phyloP scores from a whole-genome alignment of 1,139 yeast species.

The Taiozyma sp. region DNA sequence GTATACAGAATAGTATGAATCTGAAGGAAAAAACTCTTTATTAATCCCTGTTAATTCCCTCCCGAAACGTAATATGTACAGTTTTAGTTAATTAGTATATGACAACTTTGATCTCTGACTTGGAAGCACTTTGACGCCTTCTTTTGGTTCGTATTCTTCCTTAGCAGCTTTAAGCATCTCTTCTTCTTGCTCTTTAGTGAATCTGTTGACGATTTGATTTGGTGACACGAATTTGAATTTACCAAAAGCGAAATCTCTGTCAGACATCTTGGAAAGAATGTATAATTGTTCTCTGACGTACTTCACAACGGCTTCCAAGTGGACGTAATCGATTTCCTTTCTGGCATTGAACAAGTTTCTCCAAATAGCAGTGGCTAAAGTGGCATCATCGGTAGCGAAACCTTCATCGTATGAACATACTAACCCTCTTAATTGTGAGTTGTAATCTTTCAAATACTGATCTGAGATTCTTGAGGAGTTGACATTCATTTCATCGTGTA shows the following conservation, averaged over 20 bases:
- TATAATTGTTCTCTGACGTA: slow-evolving; percentile 87
- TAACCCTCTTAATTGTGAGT: slow-evolving; percentile 83
- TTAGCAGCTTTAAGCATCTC: slow-evolving; percentile 34
- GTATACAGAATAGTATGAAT: neutral
- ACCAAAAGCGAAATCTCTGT: slow-evolving; percentile 90
- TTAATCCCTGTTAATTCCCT: neutral
- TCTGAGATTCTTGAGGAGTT: slow-evolving; percentile 81
- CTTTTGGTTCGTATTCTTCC: slow-evolving; percentile 39
- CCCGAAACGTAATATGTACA: neutral
- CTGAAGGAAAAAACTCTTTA: neutral
- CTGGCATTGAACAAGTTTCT: slow-evolving; percentile 87
- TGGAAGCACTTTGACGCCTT: slow-evolving; percentile 43
- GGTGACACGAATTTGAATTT: slow-evolving; percentile 85
- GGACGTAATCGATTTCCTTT: slow-evolving; percentile 73
- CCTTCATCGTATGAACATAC: slow-evolving; percentile 94
- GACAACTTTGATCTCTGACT: slow-evolving; percentile 60
- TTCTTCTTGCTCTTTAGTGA: slow-evolving; percentile 57
- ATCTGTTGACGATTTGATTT: slow-evolving; percentile 65
- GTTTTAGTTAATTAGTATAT: slow-evolving; percentile 40
- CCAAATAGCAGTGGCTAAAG: slow-evolving; percentile 86
- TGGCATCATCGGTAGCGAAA: slow-evolving; percentile 72
- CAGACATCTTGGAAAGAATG: slow-evolving; percentile 77
- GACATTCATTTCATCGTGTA: slow-evolving; percentile 82
- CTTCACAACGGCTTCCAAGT: slow-evolving; percentile 80
- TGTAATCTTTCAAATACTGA: slow-evolving; percentile 83